Base-by-base conservation (phyloP, 2,329 filamentous ascomycete genomes). In the Gliomastix tumulicola region DNA sequence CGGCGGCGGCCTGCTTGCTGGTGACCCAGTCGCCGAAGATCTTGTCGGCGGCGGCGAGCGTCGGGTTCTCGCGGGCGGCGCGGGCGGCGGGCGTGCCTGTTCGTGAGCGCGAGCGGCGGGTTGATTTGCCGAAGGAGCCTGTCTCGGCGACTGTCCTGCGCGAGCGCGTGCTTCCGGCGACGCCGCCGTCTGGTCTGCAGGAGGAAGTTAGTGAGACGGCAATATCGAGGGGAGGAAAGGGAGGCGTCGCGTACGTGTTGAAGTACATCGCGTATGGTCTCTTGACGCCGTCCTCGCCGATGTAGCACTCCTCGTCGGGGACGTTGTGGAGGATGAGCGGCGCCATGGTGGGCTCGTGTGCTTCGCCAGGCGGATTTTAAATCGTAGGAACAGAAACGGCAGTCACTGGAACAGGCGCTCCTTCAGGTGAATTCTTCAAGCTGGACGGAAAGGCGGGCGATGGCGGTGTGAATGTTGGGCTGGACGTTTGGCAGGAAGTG, bases 271-370 rank as follows among this genome's bases (percentile, higher is more conserved):
- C 79, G 52, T 81, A 83, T 3, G 79, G 79, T 42, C 79, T 64
- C 55, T 75, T 74, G 44, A 82, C 54, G 42, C 79, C 79, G 58
- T 82, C 79, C 36, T 80, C 75, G 39, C 79, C 79, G 6, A 76
- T 61, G 53, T 81, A 82, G 34, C 78, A 72, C 53, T 82, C 79
- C 35, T 82, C 78, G 45, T 82, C 78, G 39, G 78, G 77, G 44
- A 82, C 79, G 53, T 81, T 82, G 53, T 83, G 79, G 22, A 83
- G 63, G 50, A 82, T 81, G 40, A 82, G 63, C 46, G 79, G 79
- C 39, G 76, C 71, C 76, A 81, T 82, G 25, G 4, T 28, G 25
- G n/a, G n/a, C n/a, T n/a, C n/a, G n/a, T n/a, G n/a, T n/a, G n/a
- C n/a, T n/a, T n/a, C n/a, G n/a, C n/a, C n/a, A n/a, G n/a, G n/a